Base-by-base conservation (phyloP, 192 early-diverging fungal species). In the Powellomyces hirtus region DNA sequence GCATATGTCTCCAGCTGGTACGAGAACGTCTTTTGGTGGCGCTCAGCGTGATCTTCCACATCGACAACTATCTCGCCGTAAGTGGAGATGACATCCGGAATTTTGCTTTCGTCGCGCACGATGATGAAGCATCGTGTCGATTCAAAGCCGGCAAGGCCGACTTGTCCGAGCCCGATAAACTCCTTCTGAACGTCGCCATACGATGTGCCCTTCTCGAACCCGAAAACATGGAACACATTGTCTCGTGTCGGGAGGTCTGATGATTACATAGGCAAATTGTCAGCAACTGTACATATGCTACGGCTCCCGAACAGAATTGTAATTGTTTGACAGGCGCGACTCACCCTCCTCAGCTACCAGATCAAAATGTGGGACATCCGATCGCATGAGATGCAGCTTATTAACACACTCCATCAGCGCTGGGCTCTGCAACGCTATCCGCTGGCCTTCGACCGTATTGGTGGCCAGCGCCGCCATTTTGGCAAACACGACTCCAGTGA, bases 401-500 rank as follows among this genome's bases (percentile, higher is more conserved):
- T 91, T 91, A 52, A 81, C 27, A 20, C 37, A 33, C 30, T 14
- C 29, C 40, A 59, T 24, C 52, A 59, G 13, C 10, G 16, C 34
- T 20, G n/a, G 24, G 59, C 24, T 26, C 0, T 63, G 31, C 11
- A 59, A 59, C 36, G 62, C 27, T 14, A 71, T 52, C 42, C 16
- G 53, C 33, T 29, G 18, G 46, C 36, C 50, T n/a, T 27, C 49
- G 30, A 27, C 27, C 33, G 40, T 30, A 36, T 52, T 53, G 13
- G 38, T 29, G n/a, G 56, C 49, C 8, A 60, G 24, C 18, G 40
- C 51, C 11, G 60, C 53, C 71, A 95, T 83, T 1, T 87, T 82
- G 26, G 92, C 74, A 69, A 92, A 96, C 0, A 87, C 78, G 20
- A 86, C 80, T 7, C 95, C 95, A 3, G 95, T 98, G 56, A 89